A percentile compares a stretch with the other conserved stretches of the same genome.
Conservation (phyloP, 169 alveolate species). For the Cryptosporidium canis region DNA sequence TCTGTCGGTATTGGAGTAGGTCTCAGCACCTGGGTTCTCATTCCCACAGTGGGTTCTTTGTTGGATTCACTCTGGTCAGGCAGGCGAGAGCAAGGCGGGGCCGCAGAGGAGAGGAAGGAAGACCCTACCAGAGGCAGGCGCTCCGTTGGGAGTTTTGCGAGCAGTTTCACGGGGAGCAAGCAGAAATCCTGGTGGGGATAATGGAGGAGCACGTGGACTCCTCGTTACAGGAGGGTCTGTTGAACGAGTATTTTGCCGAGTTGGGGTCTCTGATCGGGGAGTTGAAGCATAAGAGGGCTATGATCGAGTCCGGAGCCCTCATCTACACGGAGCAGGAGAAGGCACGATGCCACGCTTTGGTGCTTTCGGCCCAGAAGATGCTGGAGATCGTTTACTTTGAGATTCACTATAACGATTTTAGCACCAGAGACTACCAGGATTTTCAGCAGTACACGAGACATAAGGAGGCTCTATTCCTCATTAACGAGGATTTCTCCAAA, state of each 20-base stretch:
- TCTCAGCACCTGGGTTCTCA: too few relatives aligned
- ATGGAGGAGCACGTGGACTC: background rate
- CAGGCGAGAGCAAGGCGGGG: too few relatives aligned
- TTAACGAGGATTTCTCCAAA: background rate
- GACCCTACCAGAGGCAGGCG: too few relatives aligned
- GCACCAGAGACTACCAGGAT: background rate
- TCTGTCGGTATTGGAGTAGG: too few relatives aligned
- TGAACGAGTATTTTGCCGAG: constrained; percentile 14
- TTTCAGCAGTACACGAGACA: constrained; percentile 12
- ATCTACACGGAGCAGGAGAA: background rate
- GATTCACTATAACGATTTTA: constrained; percentile 9
- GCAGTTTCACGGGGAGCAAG: background rate
- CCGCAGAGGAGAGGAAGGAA: too few relatives aligned
- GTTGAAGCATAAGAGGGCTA: background rate
- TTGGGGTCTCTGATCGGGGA: constrained; percentile 13
- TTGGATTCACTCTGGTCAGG: too few relatives aligned
- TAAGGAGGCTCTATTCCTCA: background rate
- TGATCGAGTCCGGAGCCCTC: background rate
- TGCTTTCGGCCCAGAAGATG: constrained; percentile 5
- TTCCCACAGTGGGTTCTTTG: too few relatives aligned
- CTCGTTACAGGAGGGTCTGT: background rate
- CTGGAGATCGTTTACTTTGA: constrained; percentile 33
- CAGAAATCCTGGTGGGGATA: background rate
- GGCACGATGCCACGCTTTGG: constrained; percentile 1
- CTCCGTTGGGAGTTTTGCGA: too few relatives aligned